These are phyloP conservation scores for Nemania serpens DNA, from an alignment of 2,329 filamentous ascomycete genomes.

Conservation along the genomic window DNA sequence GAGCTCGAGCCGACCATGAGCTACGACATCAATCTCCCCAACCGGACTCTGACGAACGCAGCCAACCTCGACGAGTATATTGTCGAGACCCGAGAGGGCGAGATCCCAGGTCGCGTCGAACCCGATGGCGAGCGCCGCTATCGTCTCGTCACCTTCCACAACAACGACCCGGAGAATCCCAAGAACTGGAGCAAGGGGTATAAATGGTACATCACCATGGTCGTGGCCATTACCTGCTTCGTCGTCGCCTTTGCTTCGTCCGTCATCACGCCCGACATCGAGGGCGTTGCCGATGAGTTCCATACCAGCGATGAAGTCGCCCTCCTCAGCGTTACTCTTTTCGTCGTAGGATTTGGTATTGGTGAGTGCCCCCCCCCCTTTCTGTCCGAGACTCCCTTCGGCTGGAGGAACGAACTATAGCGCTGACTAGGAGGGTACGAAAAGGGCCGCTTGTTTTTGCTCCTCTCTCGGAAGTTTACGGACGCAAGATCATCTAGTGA, in stretches of 20 bases:
- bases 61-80: slow-evolving; percentile 72
- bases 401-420: neutral
- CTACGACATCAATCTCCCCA: slow-evolving; percentile 60
- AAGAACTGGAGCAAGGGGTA: slow-evolving; percentile 81
- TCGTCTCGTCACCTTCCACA: slow-evolving; percentile 70
- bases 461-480: slow-evolving; percentile 75
- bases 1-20: slow-evolving; percentile 17
- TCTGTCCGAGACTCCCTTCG: neutral
- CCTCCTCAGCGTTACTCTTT: slow-evolving; percentile 73
- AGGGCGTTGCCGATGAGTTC: slow-evolving; percentile 67
- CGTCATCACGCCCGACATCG: slow-evolving; percentile 78
- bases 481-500: slow-evolving; percentile 70
- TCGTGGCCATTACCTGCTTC: slow-evolving; percentile 77
- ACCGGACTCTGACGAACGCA: slow-evolving; percentile 63
- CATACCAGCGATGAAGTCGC: slow-evolving; percentile 72
- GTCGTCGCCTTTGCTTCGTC: slow-evolving; percentile 73
- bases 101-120: slow-evolving; percentile 56
- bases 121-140: slow-evolving; percentile 43
- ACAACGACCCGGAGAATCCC: slow-evolving; percentile 75
- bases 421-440: neutral
- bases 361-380: slow-evolving; percentile 51
- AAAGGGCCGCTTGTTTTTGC: slow-evolving; percentile 77
- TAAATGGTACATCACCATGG: slow-evolving; percentile 88
- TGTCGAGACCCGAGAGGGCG: slow-evolving; percentile 63
- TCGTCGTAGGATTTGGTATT: slow-evolving; percentile 81